phyloP scores from a whole-genome alignment of 129 eudicot species.

The Saposhnikovia divaricata region DNA sequence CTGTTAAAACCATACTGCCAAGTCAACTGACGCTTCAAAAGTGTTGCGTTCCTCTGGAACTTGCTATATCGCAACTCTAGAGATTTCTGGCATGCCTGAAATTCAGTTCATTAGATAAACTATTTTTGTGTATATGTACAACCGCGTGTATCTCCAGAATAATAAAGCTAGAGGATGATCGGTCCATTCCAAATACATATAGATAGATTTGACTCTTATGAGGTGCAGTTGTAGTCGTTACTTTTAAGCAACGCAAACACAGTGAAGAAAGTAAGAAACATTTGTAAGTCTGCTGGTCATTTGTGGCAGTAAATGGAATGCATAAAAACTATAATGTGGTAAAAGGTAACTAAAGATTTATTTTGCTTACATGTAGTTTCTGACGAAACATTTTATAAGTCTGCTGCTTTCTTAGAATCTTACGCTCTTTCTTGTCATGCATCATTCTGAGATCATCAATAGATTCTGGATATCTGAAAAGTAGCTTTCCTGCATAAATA shows the following conservation, averaged over 20 bases:
- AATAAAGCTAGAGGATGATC: neutral
- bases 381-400: slow-evolving; percentile 73
- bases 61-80: slow-evolving; percentile 57
- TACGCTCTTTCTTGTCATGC: slow-evolving; percentile 63
- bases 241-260: too few species aligned
- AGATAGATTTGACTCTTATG: neutral
- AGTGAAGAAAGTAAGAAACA: too few species aligned
- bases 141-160: neutral
- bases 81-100: slow-evolving; percentile 62
- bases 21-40: slow-evolving; percentile 62
- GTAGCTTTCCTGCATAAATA: slow-evolving; percentile 3
- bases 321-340: neutral
- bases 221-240: neutral
- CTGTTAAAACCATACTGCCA: slow-evolving; percentile 53
- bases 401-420: slow-evolving; percentile 47
- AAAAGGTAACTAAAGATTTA: neutral
- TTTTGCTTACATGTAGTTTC: slow-evolving; percentile 53
- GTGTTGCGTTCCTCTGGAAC: slow-evolving; percentile 72
- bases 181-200: neutral
- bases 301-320: too few species aligned
- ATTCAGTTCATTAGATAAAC: neutral
- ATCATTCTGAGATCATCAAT: slow-evolving; percentile 70
- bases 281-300: too few species aligned
- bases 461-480: slow-evolving; percentile 60
- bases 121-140: neutral